Conservation (phyloP, 208 protist species). For the Trypanosoma vivax region DNA sequence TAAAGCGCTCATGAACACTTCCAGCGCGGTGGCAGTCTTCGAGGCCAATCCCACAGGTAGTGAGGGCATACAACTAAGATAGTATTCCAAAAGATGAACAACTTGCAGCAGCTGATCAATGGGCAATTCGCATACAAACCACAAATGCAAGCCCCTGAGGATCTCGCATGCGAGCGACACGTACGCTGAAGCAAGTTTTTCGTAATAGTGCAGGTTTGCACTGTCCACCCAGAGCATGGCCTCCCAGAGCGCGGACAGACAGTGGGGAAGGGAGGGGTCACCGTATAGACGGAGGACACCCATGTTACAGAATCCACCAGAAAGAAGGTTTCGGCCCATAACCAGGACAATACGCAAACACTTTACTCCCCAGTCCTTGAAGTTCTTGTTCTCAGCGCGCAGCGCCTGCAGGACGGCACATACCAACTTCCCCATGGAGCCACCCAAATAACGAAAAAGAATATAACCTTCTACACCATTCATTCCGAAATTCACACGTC, state of each 20-base stretch:
- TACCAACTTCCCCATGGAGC: not conserved
- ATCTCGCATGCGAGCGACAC: conserved; percentile 31
- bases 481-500: conserved; percentile 20
- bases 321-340: conserved; percentile 35
- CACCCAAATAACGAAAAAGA: conserved; percentile 18
- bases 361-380: conserved; percentile 52
- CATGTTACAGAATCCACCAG: conserved; percentile 56
- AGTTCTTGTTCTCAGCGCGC: not conserved
- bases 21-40: conserved; percentile 11
- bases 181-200: conserved; percentile 30
- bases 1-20: conserved; percentile 9
- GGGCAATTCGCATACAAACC: conserved; percentile 31
- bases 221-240: conserved; percentile 21
- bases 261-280: conserved; percentile 24
- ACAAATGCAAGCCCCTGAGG: conserved; percentile 31
- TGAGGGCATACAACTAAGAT: conserved; percentile 3
- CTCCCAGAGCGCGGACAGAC: conserved; percentile 32
- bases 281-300: conserved; percentile 44
- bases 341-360: conserved; percentile 28
- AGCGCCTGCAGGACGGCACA: conserved; percentile 2
- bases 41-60: not conserved
- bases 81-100: conserved; percentile 38
- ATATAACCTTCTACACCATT: conserved; percentile 21
- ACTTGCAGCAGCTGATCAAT: conserved; percentile 28
- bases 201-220: conserved; percentile 21